A percentile compares a stretch with the other conserved stretches of the same genome.
Evolutionary conservation across 139 green algal genomes (phyloP).

Genomic region (Picochlorum sp.): DNA sequence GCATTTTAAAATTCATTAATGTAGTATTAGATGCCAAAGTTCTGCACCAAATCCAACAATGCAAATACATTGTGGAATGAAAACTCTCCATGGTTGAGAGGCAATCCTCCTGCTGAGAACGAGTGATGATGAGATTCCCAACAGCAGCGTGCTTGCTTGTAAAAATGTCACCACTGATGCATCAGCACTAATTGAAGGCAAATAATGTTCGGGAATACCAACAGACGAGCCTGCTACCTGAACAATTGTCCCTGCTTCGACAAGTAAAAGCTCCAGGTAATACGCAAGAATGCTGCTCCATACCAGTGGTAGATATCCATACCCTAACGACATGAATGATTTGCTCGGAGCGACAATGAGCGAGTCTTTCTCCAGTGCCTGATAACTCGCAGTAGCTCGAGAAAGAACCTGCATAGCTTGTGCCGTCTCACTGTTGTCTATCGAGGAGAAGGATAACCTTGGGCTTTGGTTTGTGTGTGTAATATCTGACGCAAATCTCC

Average conservation of each 20-base stretch:
- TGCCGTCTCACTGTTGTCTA: neutral
- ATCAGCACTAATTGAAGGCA: conserved; percentile 12
- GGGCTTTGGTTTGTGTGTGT: neutral
- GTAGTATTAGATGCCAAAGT: conserved; percentile 52
- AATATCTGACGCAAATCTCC: neutral
- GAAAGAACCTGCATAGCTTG: neutral
- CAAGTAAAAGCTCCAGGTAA: conserved; percentile 41
- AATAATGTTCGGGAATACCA: conserved; percentile 14
- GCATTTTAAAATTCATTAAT: neutral
- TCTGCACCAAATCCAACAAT: conserved; percentile 49
- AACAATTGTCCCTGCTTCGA: conserved; percentile 35
- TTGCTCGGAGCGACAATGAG: neutral
- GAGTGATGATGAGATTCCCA: conserved; percentile 28
- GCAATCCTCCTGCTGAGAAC: conserved; percentile 48
- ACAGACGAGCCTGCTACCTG: conserved; percentile 18
- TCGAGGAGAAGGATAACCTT: neutral
- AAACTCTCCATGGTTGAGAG: conserved; percentile 31
- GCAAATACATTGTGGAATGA: conserved; percentile 33
- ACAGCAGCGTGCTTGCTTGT: conserved; percentile 46
- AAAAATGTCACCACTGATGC: conserved; percentile 12
- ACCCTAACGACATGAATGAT: conserved; percentile 51
- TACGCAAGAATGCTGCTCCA: conserved; percentile 40
- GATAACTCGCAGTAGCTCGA: neutral
- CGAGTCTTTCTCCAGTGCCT: too few relatives aligned
- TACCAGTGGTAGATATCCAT: conserved; percentile 59